A percentile compares a stretch with the other conserved stretches of the same genome.
phyloP scores from a whole-genome alignment of 2,329 filamentous ascomycete genomes.

The Aspergillus fumigatiaffinis region DNA sequence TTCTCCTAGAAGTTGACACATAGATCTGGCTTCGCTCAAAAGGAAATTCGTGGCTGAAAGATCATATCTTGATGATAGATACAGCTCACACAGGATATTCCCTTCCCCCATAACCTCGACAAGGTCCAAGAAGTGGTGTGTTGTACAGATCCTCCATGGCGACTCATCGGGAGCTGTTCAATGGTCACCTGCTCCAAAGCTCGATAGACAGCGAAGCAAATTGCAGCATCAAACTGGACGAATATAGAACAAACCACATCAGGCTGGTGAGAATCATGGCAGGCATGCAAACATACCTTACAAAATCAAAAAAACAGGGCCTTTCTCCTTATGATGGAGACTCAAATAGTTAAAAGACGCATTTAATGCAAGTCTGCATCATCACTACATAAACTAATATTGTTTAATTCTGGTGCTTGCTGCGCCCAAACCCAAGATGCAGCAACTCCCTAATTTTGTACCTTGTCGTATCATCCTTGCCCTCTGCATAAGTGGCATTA shows the following conservation, averaged over 20 bases:
- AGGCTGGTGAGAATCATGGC: not conserved
- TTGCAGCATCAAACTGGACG: not conserved
- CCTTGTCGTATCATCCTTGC: not conserved
- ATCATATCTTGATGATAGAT: not conserved
- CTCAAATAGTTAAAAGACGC: not conserved
- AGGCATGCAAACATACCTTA: not conserved
- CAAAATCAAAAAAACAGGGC: not conserved
- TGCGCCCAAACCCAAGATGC: slow-evolving; percentile 9
- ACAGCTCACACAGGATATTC: too few species aligned
- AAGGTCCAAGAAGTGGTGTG: not conserved
- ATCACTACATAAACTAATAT: slow-evolving; percentile 9
- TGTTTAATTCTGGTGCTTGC: slow-evolving; percentile 15
- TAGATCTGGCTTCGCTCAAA: not conserved
- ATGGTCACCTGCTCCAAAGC: not conserved
- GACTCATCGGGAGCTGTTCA: not conserved
- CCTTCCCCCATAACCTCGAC: not conserved
- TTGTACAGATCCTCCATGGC: not conserved
- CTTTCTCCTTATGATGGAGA: not conserved
- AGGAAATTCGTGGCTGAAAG: not conserved
- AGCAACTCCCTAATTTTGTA: not conserved
- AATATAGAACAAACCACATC: not conserved
- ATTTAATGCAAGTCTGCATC: slow-evolving; percentile 11
- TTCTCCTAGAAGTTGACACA: not conserved
- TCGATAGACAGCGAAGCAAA: not conserved
- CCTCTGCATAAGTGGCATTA: slow-evolving; percentile 16